These are phyloP conservation scores for Microdochium paspali DNA, from an alignment of 2,329 filamentous ascomycete species.

Conservation along the genomic window DNA sequence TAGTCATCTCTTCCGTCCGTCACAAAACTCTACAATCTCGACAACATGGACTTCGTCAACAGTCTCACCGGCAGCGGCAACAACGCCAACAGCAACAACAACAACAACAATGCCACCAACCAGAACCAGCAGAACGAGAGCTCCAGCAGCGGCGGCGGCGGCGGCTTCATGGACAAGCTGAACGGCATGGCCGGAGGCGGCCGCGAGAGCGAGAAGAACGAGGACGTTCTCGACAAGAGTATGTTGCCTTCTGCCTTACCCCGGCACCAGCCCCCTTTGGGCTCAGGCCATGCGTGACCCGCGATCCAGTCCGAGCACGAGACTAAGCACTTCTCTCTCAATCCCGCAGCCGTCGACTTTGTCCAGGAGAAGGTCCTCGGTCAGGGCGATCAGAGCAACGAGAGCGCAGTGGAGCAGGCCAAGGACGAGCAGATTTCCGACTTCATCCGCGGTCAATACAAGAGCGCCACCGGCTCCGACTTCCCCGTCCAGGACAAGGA, in stretches of 20 bases:
- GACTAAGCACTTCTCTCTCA: too few relatives aligned
- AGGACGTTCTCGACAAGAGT: conserved; percentile 80
- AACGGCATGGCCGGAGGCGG: conserved; percentile 67
- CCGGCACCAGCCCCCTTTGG: too few relatives aligned
- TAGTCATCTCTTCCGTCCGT: too few relatives aligned
- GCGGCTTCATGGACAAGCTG: conserved; percentile 59
- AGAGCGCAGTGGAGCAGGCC: conserved; percentile 66
- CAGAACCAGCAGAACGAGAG: conserved; percentile 22
- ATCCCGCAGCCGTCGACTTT: conserved; percentile 68
- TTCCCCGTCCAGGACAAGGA: conserved; percentile 64
- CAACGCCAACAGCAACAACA: background rate
- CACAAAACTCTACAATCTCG: too few relatives aligned
- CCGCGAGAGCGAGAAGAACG: conserved; percentile 66
- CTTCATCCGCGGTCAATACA: conserved; percentile 63
- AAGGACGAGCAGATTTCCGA: conserved; percentile 75
- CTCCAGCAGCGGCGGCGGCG: conserved; percentile 30
- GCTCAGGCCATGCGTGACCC: too few relatives aligned
- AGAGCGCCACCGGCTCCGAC: conserved; percentile 57
- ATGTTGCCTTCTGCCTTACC: conserved; percentile 4
- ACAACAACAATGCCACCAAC: conserved; percentile 13
- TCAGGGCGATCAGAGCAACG: conserved; percentile 62
- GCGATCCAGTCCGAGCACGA: too few relatives aligned
- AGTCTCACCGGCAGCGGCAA: conserved; percentile 33
- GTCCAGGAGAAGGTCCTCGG: conserved; percentile 69
- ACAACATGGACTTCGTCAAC: conserved; percentile 46